Conservation (phyloP, 1,284 basidiomycete genomes). For the Meira nashicola region DNA sequence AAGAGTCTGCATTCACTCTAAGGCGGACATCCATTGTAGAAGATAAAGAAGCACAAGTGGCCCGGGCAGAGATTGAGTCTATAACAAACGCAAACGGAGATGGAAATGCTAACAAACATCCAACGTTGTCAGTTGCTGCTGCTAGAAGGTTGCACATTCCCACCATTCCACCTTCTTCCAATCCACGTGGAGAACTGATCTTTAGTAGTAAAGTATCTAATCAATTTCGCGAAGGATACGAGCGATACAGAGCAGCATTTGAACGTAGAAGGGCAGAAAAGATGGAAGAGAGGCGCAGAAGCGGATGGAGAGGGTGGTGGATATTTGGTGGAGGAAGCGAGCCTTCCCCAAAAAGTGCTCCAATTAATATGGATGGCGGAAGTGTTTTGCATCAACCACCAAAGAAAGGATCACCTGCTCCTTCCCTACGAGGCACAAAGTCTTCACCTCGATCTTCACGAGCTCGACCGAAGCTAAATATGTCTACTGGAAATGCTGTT, state of each 20-base stretch:
- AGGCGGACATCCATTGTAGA: background rate
- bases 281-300: conserved; percentile 20
- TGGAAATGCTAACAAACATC: background rate
- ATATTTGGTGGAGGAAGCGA: background rate
- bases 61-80: background rate
- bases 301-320: conserved; percentile 10
- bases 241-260: conserved; percentile 84
- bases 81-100: background rate
- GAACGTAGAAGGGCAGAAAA: conserved; percentile 71
- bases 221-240: conserved; percentile 82
- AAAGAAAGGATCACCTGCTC: background rate
- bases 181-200: conserved; percentile 91
- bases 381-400: background rate
- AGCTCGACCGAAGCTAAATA: background rate
- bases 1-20: no score
- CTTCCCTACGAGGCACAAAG: background rate
- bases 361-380: background rate
- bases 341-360: background rate
- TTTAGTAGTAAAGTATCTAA: conserved; percentile 83
- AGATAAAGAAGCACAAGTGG: background rate
- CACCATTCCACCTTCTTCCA: conserved; percentile 78
- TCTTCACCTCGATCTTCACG: background rate
- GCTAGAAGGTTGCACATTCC: conserved; percentile 57
- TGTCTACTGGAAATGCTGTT: background rate
- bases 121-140: background rate